Evolutionary conservation across 495 filamentous ascomycete species (phyloP), one percentile per base, ranked within the genome.

Genomic region (Penicillium verhagenii): DNA sequence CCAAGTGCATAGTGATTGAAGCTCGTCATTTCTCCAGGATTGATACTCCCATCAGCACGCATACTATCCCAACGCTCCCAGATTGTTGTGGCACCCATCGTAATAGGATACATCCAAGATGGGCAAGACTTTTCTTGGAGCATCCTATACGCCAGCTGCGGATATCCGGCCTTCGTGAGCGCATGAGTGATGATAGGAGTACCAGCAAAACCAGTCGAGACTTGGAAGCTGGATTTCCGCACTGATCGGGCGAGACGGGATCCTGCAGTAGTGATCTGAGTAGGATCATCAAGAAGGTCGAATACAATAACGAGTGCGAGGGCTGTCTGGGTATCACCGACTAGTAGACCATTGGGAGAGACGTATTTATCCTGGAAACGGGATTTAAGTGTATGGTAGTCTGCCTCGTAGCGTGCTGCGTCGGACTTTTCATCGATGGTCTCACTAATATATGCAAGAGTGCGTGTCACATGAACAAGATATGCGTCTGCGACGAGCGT

Each of bases 381-480:
- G 0, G 50, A 38, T 28, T 68, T 71, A 1, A 78, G 58, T 6
- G 54, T 48, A 2, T 43, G 10, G 6, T 62, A 64, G 19, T 70
- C 66, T 10, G 25, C 13, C 11, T 66, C 55, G 8, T 96, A 16
- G 66, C 82, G 19, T 69, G 94, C 47, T 73, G 79, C 25, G 93
- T 90, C 0, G 85, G 89, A 19, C 70, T 88, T 9, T 89, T 96
- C 58, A 71, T 88, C 33, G 72, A 93, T 9, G 90, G 92, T 13
- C 92, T 79, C 68, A 81, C 91, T 65, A 90, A 93, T 31, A 87
- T 94, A 20, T 90, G 90, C 8, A 82, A 75, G 56, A 0, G 76
- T 28, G 11, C 58, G 51, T 0, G 76, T 79, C 9, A 80, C 72
- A 42, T 79, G 77, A 1, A 78, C 64, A 5, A 83, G 67, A 60